Conservation (phyloP, 805 yeast species). For the Candida pseudoglaebosa region DNA sequence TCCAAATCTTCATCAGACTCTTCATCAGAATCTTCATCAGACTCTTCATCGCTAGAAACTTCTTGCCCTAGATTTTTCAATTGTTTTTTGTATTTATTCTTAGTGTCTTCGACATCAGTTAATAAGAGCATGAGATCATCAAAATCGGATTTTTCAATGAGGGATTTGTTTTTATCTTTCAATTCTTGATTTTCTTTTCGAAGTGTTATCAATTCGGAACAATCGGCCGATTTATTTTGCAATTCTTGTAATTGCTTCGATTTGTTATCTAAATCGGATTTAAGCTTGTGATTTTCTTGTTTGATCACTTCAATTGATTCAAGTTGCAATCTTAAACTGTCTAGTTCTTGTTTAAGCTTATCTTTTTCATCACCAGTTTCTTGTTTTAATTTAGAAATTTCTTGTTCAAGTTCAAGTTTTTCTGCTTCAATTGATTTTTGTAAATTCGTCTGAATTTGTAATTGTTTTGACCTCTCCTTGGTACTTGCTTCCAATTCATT, state of each 20-base stretch:
- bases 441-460: not conserved
- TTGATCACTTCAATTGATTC: not conserved
- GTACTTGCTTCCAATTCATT: not conserved
- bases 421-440: conserved; percentile 5
- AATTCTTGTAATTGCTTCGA: conserved; percentile 6
- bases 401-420: conserved; percentile 4
- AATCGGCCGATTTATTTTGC: not conserved
- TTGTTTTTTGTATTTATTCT: conserved; percentile 50
- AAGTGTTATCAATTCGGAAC: conserved; percentile 1
- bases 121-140: conserved; percentile 77
- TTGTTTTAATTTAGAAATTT: conserved; percentile 2
- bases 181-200: conserved; percentile 7
- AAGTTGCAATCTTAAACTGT: conserved; percentile 2
- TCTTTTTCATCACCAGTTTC: not conserved
- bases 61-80: conserved; percentile 53
- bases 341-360: conserved; percentile 1
- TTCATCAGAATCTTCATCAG: conserved; percentile 60
- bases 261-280: not conserved
- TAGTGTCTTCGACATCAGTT: conserved; percentile 71
- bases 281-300: not conserved
- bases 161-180: conserved; percentile 7
- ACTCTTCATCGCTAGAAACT: conserved; percentile 69
- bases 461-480: not conserved
- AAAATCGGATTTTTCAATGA: conserved; percentile 43
- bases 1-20: conserved; percentile 41